Evolutionary conservation across 805 yeast species (phyloP).

Genomic region (Yamadazyma sp.): DNA sequence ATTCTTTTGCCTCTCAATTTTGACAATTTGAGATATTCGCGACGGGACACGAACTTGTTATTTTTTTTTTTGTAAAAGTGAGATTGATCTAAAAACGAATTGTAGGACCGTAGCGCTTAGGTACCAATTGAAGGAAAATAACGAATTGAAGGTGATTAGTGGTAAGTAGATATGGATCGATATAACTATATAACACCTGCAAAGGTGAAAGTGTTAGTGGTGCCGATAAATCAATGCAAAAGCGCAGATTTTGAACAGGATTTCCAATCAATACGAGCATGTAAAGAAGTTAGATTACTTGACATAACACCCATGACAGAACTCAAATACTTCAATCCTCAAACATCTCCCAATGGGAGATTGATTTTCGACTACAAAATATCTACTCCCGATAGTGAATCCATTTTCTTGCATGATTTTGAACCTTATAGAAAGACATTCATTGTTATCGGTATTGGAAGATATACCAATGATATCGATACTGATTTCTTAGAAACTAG

Average conservation of each 20-base stretch:
- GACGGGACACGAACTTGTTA: no score
- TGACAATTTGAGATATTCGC: no score
- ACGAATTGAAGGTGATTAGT: no score
- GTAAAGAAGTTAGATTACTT: constrained; percentile 64
- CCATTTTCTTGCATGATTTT: constrained; percentile 74
- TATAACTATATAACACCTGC: constrained; percentile 62
- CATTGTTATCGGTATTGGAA: constrained; percentile 49
- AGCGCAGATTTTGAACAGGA: constrained; percentile 41
- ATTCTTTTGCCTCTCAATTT: no score
- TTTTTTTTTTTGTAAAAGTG: no score
- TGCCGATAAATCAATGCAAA: constrained; percentile 58
- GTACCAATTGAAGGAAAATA: no score
- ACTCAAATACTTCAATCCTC: constrained; percentile 67
- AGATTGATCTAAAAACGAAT: no score
- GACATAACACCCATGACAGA: constrained; percentile 66
- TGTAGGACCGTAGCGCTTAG: no score
- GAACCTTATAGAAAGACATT: constrained; percentile 85
- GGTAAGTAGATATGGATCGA: no score
- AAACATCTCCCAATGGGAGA: constrained; percentile 76
- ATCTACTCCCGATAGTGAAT: constrained; percentile 48
- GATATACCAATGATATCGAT: constrained; percentile 18
- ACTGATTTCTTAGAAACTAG: not conserved
- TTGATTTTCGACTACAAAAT: constrained; percentile 56
- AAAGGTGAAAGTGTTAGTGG: constrained; percentile 59
- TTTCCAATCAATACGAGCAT: constrained; percentile 41